phyloP scores from a whole-genome alignment of 192 early-diverging fungal species.

The Coemansia sp. region DNA sequence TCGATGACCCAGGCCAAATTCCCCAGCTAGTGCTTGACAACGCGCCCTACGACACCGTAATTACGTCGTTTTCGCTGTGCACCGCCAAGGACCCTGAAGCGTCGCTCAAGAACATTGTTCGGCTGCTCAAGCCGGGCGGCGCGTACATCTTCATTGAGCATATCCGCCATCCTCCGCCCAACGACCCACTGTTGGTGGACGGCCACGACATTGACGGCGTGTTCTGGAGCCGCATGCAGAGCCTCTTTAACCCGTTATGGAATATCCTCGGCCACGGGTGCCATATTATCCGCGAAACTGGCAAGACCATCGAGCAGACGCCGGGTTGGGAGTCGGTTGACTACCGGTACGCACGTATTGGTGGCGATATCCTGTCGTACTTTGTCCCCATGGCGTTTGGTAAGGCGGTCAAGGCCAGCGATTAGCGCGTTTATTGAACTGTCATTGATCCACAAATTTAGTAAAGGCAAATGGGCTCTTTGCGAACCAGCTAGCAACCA shows the following conservation, averaged over 20 bases:
- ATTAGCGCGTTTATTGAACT: too few relatives aligned
- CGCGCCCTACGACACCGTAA: constrained; percentile 38
- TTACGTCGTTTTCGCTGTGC: constrained; percentile 44
- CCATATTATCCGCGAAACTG: constrained; percentile 16
- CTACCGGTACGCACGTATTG: constrained; percentile 21
- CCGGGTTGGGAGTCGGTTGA: constrained; percentile 22
- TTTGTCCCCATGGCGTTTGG: constrained; percentile 36
- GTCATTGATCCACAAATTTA: constrained; percentile 36
- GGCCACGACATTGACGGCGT: constrained; percentile 20
- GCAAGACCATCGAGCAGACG: constrained; percentile 11
- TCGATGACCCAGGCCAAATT: constrained; percentile 18
- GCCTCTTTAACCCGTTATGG: constrained; percentile 21
- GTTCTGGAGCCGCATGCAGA: constrained; percentile 27
- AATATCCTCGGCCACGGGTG: constrained; percentile 21
- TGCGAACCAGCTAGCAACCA: constrained; percentile 87
- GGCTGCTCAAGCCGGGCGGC: constrained; percentile 34
- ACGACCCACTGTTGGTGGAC: constrained; percentile 19
- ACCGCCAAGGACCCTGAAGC: constrained; percentile 15
- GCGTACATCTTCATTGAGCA: constrained; percentile 36
- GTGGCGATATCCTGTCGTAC: constrained; percentile 8
- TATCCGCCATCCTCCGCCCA: constrained; percentile 22
- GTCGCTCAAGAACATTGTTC: constrained; percentile 19
- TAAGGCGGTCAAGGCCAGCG: constrained; percentile 20
- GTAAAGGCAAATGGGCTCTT: constrained; percentile 71
- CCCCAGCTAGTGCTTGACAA: constrained; percentile 25